Evolutionary conservation across 2,329 filamentous ascomycete species (phyloP), one percentile per base, ranked within the genome.

Genomic region (Xylaria sp.): DNA sequence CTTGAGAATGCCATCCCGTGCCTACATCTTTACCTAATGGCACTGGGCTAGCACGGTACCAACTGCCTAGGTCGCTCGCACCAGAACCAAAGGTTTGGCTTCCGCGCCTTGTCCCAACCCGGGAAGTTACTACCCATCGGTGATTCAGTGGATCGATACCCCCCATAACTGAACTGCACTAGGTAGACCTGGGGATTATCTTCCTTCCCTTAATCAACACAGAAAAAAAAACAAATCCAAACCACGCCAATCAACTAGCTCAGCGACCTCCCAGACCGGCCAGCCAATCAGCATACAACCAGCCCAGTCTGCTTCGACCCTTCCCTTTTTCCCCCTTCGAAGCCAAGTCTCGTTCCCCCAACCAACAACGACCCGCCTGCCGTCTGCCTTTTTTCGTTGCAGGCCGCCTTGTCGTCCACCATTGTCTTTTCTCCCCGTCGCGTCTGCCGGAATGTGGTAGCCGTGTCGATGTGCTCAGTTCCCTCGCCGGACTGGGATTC

Each of bases 401-500:
- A 56, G 42, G 54, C 50, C 19, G 37, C 48, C 56, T 50, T 49
- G 34, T 30, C 54, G 60, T 63, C 60, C 60, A 59, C 64, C 65
- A 65, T 63, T 57, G 60, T 59, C 57, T 57, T 57, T 46, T 60
- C 58, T 42, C 52, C 48, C 58, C 51, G 57, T 65, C 64, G 62
- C 55, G 59, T 65, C 65, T 69, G 49, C 54, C 80, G 81, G 79
- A 80, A 84, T 84, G 82, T 79, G 80, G 81, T 83, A 83, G 79
- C 76, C 74, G 71, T 72, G 74, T 76, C 75, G 74, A 75, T 76
- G 75, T 73, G 74, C 80, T 83, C 81, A 83, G 80, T 78, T 83
- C 81, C 82, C 76, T 81, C 75, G 78, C 77, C 75, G 82, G 82
- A 84, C 82, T 83, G 80, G 80, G 80, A 74, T 69, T 67, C 16